Evolutionary conservation across 352 stramenopile species (phyloP).

Genomic region (Phytophthora macrochlamydospora): DNA sequence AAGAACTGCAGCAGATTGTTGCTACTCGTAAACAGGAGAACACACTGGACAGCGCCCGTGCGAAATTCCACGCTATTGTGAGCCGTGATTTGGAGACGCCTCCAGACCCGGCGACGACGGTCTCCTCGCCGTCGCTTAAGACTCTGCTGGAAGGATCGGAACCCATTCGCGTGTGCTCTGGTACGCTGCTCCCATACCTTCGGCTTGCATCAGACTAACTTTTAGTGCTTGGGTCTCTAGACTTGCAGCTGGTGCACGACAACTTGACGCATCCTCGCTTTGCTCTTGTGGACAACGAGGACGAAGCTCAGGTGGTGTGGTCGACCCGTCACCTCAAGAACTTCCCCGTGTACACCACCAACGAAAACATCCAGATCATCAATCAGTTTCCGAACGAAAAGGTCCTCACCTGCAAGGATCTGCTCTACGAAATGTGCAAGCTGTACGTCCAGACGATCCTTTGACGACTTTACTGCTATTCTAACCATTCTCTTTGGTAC

Average conservation of each 20-base stretch:
- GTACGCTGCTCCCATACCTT: constrained; percentile 7
- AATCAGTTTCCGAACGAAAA: constrained; percentile 73
- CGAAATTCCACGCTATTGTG: constrained; percentile 47
- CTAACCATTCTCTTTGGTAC: neutral
- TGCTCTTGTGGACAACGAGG: constrained; percentile 43
- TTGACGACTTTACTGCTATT: neutral
- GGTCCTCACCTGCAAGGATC: constrained; percentile 63
- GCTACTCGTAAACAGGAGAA: constrained; percentile 34
- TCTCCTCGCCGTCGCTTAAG: constrained; percentile 28
- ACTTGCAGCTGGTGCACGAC: constrained; percentile 45
- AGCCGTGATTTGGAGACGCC: constrained; percentile 44
- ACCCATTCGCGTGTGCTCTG: constrained; percentile 41
- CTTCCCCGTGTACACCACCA: constrained; percentile 46
- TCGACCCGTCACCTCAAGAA: constrained; percentile 60
- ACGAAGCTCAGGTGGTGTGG: constrained; percentile 56
- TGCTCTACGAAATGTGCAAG: constrained; percentile 68
- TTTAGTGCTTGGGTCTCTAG: constrained; percentile 6
- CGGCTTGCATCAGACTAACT: too few relatives aligned
- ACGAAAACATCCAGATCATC: constrained; percentile 54
- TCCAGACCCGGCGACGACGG: constrained; percentile 32
- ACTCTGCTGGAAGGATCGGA: constrained; percentile 24
- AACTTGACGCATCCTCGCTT: constrained; percentile 50
- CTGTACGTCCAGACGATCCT: constrained; percentile 30
- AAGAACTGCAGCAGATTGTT: constrained; percentile 36
- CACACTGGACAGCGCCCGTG: constrained; percentile 35